Conservation (phyloP, 1,284 basidiomycete genomes). For the Puccinia hordei region DNA sequence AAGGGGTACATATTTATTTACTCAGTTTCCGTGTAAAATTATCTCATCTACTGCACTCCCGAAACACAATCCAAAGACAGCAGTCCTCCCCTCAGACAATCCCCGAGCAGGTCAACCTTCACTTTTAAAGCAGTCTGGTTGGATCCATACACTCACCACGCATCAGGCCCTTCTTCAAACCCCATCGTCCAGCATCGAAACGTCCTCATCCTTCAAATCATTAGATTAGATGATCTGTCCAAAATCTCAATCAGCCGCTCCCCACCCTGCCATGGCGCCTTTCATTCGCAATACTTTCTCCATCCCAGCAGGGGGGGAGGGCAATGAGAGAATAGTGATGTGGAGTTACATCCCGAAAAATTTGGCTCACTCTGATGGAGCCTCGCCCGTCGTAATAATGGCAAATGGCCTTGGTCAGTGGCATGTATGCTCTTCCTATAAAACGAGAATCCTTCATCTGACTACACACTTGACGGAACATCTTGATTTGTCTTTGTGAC, state of each 20-base stretch:
- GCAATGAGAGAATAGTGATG: constrained; percentile 31
- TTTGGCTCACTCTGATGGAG: neutral
- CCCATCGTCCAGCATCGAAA: neutral
- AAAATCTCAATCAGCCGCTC: neutral
- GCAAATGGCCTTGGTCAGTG: constrained; percentile 42
- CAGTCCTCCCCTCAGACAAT: neutral
- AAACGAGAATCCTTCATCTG: neutral
- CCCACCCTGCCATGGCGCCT: constrained; percentile 4
- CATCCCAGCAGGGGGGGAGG: constrained; percentile 30
- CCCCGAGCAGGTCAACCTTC: neutral
- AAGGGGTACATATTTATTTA: neutral
- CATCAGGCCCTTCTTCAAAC: neutral
- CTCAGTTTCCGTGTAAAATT: neutral
- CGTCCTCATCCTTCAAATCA: neutral
- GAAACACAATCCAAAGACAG: neutral
- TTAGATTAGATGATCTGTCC: neutral
- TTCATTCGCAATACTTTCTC: constrained; percentile 28
- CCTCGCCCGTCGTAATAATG: constrained; percentile 34
- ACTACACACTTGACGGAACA: neutral
- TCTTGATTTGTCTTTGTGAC: neutral
- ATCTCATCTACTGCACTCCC: neutral
- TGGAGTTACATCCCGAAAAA: constrained; percentile 28
- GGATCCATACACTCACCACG: neutral
- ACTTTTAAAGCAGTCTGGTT: neutral
- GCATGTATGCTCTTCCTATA: neutral